A percentile compares a stretch with the other conserved stretches of the same genome.
Evolutionary conservation across 306 rosid species (phyloP).

Genomic region (Arachis hypogaea): DNA sequence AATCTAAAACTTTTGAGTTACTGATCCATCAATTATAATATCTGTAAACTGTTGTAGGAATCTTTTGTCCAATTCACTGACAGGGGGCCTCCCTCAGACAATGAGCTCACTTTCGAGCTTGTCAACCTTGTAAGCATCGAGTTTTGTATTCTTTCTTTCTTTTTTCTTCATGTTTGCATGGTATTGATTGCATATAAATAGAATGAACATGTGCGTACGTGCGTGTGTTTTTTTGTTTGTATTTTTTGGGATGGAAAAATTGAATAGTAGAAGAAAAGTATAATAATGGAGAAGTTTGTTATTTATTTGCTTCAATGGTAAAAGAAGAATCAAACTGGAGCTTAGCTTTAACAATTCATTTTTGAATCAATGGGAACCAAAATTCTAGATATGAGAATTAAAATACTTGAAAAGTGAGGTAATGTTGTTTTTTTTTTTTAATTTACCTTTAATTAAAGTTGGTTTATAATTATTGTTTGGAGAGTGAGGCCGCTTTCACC

Average conservation of each 20-base stretch:
- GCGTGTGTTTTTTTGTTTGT: not conserved
- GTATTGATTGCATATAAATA: conserved; percentile 3
- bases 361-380: no score
- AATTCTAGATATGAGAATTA: no score
- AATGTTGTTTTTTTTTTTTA: no score
- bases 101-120: conserved; percentile 80
- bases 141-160: not conserved
- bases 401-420: no score
- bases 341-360: not conserved
- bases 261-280: conserved; percentile 42
- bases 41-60: conserved; percentile 70
- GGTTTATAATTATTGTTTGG: no score
- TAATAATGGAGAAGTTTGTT: conserved; percentile 13
- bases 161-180: conserved; percentile 32
- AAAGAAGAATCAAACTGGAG: conserved; percentile 25
- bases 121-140: conserved; percentile 58
- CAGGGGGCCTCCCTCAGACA: conserved; percentile 83
- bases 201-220: no score
- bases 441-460: no score
- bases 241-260: conserved; percentile 8
- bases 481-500: no score
- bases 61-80: conserved; percentile 74
- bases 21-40: conserved; percentile 26
- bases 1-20: conserved; percentile 28
- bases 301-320: conserved; percentile 20